Conservation (phyloP, 257 asterid genomes). For the Ocimum tenuiflorum region DNA sequence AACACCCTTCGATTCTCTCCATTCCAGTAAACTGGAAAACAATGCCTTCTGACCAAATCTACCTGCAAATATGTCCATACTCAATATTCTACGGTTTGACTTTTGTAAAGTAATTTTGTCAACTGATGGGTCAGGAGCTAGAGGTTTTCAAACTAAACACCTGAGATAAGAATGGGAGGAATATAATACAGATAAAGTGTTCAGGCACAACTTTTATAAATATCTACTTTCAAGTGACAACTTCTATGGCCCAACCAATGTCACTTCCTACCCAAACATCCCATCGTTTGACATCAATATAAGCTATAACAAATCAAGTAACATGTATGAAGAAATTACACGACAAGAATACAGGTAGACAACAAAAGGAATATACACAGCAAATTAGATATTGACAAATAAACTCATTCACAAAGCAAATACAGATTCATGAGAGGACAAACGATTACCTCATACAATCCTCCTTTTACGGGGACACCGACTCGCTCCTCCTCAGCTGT, state of each 20-base stretch:
- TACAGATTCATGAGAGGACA: too few relatives aligned
- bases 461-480: slow-evolving; percentile 98
- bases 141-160: not conserved
- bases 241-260: not conserved
- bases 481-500: slow-evolving; percentile 82
- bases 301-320: not conserved
- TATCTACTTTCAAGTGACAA: not conserved
- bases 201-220: not conserved
- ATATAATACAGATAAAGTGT: not conserved
- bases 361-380: not conserved
- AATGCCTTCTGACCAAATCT: slow-evolving; percentile 81
- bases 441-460: slow-evolving; percentile 83
- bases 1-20: slow-evolving; percentile 89
- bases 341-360: too few relatives aligned
- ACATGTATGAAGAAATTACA: not conserved
- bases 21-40: slow-evolving; percentile 95
- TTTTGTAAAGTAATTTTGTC: not conserved
- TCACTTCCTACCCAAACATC: not conserved
- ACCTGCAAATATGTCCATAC: slow-evolving; percentile 41
- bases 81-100: not conserved
- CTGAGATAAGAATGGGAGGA: not conserved
- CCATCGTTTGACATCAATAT: not conserved
- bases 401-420: slow-evolving; percentile 5
- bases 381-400: not conserved
- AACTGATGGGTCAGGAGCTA: not conserved